phyloP scores from a whole-genome alignment of 108 stramenopile species.

The Skeletonema grethae region DNA sequence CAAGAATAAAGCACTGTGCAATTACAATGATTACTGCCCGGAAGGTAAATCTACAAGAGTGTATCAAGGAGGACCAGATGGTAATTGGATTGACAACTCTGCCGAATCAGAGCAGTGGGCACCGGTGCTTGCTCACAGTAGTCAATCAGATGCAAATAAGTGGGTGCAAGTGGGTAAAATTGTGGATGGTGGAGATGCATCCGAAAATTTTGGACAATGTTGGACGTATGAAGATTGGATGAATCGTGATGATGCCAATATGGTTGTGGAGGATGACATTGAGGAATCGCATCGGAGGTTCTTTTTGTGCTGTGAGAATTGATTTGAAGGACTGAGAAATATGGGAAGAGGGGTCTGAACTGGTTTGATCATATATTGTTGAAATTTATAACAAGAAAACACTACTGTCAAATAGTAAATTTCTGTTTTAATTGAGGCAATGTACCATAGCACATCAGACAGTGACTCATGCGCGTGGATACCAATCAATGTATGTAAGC shows the following conservation, averaged over 20 bases:
- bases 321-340: not conserved
- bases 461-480: no score
- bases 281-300: not conserved
- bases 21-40: not conserved
- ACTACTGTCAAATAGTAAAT: no score
- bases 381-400: no score
- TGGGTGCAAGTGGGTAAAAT: slow-evolving; percentile 1
- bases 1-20: not conserved
- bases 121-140: not conserved
- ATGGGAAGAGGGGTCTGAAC: not conserved
- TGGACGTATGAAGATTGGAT: not conserved
- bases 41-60: not conserved
- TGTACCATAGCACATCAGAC: no score
- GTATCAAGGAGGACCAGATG: not conserved
- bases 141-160: not conserved
- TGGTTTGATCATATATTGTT: no score
- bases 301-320: not conserved
- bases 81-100: not conserved
- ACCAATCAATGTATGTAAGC: no score
- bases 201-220: slow-evolving; percentile 2
- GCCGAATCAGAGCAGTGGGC: not conserved
- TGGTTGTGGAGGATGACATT: not conserved
- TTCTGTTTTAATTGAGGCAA: no score
- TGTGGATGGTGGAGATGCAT: not conserved
- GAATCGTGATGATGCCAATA: not conserved